Conservation (phyloP, 73 alveolate genomes). For the Stentor roeselii region DNA sequence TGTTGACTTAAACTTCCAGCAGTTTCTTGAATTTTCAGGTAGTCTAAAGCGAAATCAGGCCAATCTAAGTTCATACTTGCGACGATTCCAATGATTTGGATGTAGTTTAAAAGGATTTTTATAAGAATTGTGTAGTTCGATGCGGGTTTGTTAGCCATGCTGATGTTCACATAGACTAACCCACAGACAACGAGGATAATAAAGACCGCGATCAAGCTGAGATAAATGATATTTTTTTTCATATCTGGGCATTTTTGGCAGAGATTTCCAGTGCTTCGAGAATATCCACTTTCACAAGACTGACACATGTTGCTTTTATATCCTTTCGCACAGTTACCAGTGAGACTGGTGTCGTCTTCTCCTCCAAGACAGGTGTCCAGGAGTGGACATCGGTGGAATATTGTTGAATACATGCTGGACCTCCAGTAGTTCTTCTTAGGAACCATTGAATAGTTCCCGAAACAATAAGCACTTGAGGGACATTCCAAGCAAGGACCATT, state of each 20-base stretch:
- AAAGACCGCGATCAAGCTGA: not conserved
- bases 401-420: not conserved
- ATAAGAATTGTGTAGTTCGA: constrained; percentile 26
- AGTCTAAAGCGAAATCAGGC: constrained; percentile 26
- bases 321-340: constrained; percentile 63
- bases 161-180: not conserved
- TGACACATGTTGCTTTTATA: constrained; percentile 59
- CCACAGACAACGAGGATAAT: not conserved
- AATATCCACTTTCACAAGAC: constrained; percentile 67
- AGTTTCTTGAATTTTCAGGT: constrained; percentile 32
- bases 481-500: constrained; percentile 24
- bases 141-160: constrained; percentile 40
- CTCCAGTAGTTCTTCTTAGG: not conserved
- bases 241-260: constrained; percentile 53
- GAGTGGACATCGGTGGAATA: constrained; percentile 40
- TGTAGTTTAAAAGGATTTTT: constrained; percentile 9
- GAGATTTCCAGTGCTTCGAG: constrained; percentile 43
- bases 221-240: not conserved
- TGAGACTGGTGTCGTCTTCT: constrained; percentile 35
- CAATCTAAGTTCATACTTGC: constrained; percentile 10
- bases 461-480: not conserved
- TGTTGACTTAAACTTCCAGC: constrained; percentile 10
- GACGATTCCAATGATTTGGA: not conserved
- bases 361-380: constrained; percentile 50
- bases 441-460: constrained; percentile 10